Base-by-base conservation (phyloP, 1,139 yeast genomes). In the Nadsonia commutata region DNA sequence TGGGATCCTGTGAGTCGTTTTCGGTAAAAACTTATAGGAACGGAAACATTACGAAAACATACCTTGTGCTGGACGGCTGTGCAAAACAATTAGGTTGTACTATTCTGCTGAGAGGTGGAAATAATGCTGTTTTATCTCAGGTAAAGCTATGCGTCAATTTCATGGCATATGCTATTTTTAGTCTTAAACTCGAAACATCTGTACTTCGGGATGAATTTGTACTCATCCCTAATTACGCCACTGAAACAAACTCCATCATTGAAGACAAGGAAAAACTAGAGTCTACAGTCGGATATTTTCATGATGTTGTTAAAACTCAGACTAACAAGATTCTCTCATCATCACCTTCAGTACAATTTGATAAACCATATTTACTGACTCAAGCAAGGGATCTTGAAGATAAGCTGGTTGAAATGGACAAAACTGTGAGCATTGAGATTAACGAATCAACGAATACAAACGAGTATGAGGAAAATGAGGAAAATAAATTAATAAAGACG, bases 121-220 rank as follows among this genome's bases (percentile, higher is more conserved):
- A 73, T 51, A 49, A 54, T 48, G 78, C 74, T 2, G 57, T 69
- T 1, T 62, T 88, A 48, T 71, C 76, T 43, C 74, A 76, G 45
- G 71, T 88, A 20, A 93, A 93, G 56, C 78, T 79, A 45, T 80
- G 88, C 1, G 71, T 83, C 2, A 94, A 84, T 52, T 79, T 90
- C 41, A 70, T 88, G 74, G 72, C 83, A 3, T 80, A 82, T 42
- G 82, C 81, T 1, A 74, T 79, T 31, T 75, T 82, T 56, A 85
- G 86, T 52, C 69, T 85, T 38, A 79, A 79, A 53, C 71, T 86
- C 46, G 99, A 93, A 56, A 79, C 81, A 20, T 76, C 90, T 2
- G 71, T 85, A 42, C 75, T 88, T 59, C 72, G 83, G 42, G 95
- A 86, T 56, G 82, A 78, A 49, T 76, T 78, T 48, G 71, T 77